Conservation (phyloP, 1,139 yeast species). For the Saccharomycopsis phalli region DNA sequence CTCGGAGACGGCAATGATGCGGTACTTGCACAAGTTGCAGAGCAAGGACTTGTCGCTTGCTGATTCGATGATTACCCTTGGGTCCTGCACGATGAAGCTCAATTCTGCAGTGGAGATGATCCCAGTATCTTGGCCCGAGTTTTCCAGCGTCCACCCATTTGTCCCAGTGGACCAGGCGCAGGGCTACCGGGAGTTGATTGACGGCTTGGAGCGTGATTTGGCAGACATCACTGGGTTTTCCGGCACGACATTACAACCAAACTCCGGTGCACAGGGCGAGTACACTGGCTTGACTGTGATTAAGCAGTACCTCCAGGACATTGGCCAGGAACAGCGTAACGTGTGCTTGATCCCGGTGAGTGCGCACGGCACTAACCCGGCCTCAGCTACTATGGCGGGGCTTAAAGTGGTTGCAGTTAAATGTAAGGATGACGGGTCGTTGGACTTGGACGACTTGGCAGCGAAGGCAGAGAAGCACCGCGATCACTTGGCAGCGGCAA, state of each 20-base stretch:
- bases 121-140: constrained; percentile 92
- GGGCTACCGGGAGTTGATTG: constrained; percentile 71
- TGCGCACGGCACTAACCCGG: constrained; percentile 98
- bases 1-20: constrained; percentile 88
- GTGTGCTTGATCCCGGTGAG: constrained; percentile 91
- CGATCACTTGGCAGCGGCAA: constrained; percentile 71
- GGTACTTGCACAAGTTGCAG: constrained; percentile 82
- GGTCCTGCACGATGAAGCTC: constrained; percentile 96
- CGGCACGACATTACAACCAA: constrained; percentile 89
- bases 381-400: constrained; percentile 97
- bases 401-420: constrained; percentile 87
- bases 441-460: constrained; percentile 68
- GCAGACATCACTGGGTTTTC: constrained; percentile 94
- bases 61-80: constrained; percentile 93
- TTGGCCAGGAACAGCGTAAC: constrained; percentile 68
- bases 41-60: constrained; percentile 87
- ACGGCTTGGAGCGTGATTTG: constrained; percentile 73
- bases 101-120: constrained; percentile 94
- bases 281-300: constrained; percentile 89
- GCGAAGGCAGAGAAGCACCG: constrained; percentile 65
- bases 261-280: constrained; percentile 98
- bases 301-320: constrained; percentile 62
- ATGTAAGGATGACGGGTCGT: constrained; percentile 77
- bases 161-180: constrained; percentile 79
- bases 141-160: constrained; percentile 82